phyloP scores from a whole-genome alignment of 805 yeast species.

The Cyberlindnera samutprakarnensis region DNA sequence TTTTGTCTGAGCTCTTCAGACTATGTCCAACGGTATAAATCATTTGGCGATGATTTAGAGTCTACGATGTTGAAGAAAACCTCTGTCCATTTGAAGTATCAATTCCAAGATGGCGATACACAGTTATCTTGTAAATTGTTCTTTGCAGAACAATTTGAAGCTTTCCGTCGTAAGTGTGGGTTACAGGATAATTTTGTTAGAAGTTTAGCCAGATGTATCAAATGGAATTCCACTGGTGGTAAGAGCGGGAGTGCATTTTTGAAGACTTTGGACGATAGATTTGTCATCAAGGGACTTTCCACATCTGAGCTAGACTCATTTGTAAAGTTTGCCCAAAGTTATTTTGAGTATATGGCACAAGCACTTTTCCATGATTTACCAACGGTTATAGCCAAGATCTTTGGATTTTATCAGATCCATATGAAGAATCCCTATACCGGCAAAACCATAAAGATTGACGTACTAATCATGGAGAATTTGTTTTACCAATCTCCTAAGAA shows the following conservation, averaged over 20 bases:
- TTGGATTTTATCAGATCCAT: constrained; percentile 92
- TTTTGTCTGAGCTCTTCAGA: constrained; percentile 85
- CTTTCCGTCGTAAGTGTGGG: constrained; percentile 80
- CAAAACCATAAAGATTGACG: constrained; percentile 77
- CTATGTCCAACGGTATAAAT: constrained; percentile 56
- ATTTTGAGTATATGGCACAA: constrained; percentile 93
- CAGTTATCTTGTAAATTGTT: constrained; percentile 87
- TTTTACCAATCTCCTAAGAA: constrained; percentile 81
- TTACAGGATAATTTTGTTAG: constrained; percentile 70
- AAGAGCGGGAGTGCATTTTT: constrained; percentile 92
- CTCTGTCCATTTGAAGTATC: constrained; percentile 87
- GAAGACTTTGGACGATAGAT: constrained; percentile 85
- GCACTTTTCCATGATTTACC: constrained; percentile 93
- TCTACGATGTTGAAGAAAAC: constrained; percentile 68
- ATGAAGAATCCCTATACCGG: constrained; percentile 74
- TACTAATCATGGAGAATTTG: constrained; percentile 90
- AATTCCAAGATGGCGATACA: constrained; percentile 80
- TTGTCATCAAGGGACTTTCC: constrained; percentile 82
- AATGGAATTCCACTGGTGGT: constrained; percentile 96
- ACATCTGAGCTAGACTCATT: constrained; percentile 88
- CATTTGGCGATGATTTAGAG: constrained; percentile 37
- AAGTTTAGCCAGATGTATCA: constrained; percentile 85
- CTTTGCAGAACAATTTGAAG: constrained; percentile 95
- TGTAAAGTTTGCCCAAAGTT: constrained; percentile 91
- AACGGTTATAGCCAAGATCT: constrained; percentile 87